Evolutionary conservation across 305 asterid species (phyloP).

Genomic region (Vinca major): DNA sequence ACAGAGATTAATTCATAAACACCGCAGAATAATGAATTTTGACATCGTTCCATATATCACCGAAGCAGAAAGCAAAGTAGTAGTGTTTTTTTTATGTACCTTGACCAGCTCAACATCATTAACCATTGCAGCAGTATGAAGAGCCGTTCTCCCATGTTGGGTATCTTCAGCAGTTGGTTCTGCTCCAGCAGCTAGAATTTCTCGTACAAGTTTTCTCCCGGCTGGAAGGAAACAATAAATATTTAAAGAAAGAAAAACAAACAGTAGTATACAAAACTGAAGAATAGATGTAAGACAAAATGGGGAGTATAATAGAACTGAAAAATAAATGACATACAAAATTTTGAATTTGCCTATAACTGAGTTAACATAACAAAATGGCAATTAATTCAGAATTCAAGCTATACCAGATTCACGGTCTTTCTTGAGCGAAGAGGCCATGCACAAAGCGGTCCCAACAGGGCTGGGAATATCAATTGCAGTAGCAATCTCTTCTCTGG

Average conservation of each 20-base stretch:
- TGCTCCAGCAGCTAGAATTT: conserved; percentile 83
- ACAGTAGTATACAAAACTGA: not conserved
- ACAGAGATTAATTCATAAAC: not conserved
- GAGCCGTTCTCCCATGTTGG: conserved; percentile 81
- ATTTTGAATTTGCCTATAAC: not conserved
- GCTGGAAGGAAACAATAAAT: conserved; percentile 29
- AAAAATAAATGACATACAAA: not conserved
- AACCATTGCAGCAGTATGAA: conserved; percentile 91
- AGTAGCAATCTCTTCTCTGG: conserved; percentile 55
- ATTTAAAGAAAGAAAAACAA: too few species aligned
- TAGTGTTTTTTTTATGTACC: conserved; percentile 41
- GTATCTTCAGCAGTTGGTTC: conserved; percentile 79
- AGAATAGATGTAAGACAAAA: not conserved
- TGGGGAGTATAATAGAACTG: not conserved
- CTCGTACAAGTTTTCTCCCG: conserved; percentile 81
- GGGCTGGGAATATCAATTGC: conserved; percentile 86
- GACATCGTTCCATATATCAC: not conserved
- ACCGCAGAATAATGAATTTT: not conserved
- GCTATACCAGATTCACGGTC: conserved; percentile 79
- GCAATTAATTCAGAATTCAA: conserved; percentile 15
- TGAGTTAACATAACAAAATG: not conserved
- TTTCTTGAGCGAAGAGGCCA: conserved; percentile 91
- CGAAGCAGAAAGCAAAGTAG: not conserved
- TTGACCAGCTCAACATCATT: conserved; percentile 78
- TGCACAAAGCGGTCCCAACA: conserved; percentile 90